Evolutionary conservation across 305 asterid genomes (phyloP).

Genomic region (Fraxinus nigra): DNA sequence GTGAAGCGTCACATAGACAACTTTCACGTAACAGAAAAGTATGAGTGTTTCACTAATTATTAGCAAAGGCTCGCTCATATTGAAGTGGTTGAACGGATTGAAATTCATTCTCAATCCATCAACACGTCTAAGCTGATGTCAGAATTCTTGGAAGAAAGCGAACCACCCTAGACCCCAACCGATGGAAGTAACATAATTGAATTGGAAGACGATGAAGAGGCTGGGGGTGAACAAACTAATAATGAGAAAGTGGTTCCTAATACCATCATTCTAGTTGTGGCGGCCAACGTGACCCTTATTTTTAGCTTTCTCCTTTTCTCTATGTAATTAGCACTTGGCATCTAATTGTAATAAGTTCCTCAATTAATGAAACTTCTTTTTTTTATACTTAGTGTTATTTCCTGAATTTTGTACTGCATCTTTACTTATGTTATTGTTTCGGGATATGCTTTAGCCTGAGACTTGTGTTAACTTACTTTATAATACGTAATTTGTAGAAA

Average conservation of each 20-base stretch:
- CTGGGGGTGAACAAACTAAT: too few species aligned
- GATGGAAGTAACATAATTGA: background rate
- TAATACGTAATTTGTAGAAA: background rate
- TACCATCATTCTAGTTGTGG: background rate
- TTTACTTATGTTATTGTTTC: background rate
- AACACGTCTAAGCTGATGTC: background rate
- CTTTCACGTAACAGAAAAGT: too few species aligned
- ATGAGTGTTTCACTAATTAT: background rate
- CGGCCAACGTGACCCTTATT: background rate
- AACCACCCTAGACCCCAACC: background rate
- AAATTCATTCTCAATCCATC: background rate
- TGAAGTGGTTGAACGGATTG: background rate
- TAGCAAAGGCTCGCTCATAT: too few species aligned
- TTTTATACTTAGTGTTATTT: background rate
- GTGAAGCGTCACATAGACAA: background rate
- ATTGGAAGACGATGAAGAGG: too few species aligned
- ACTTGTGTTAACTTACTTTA: background rate
- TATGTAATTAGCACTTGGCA: background rate
- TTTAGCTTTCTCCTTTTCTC: background rate
- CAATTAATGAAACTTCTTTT: background rate
- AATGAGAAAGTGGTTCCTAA: background rate
- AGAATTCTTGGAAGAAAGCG: background rate
- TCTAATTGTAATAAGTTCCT: background rate
- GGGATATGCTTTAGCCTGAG: background rate
- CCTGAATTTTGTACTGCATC: background rate